Evolutionary conservation across 805 yeast species (phyloP), one percentile per base, ranked within the genome.

Genomic region (Suhomyces kilbournensis): DNA sequence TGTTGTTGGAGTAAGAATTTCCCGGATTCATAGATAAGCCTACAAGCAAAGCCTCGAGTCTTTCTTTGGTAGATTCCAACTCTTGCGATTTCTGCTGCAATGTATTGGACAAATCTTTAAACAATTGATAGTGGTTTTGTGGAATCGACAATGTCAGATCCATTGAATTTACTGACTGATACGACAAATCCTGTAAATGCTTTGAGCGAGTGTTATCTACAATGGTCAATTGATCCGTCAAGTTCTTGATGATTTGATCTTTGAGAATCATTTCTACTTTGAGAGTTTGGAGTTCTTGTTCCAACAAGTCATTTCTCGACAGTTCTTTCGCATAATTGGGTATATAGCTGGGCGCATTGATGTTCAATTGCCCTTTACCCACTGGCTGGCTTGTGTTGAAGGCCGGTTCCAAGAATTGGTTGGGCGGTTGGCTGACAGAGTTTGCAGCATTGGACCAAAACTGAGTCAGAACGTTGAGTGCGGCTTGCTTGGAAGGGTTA

Each of bases 41-140:
- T 17, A 71, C 72, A n/a, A 73, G 51, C 9, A 88, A 59, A 23
- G 87, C 76, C 60, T 89, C 96, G 46, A 89, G 69, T 57, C 86
- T 75, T 14, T 71, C 58, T 56, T 85, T 86, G 1, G 90, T 81
- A 19, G 84, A 87, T 23, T 77, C 76, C 51, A 85, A 71, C 58
- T 88, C 90, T 15, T 52, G 46, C 42, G 56, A 52, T 48, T 78
- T 74, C 25, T 78, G 75, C 38, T 74, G 70, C 52, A 85, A 71
- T 10, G 81, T 71, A 25, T 69, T 67, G 1, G 83, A 70, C 57
- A 85, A 66, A 56, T 74, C 80, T 45, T 69, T 69, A 54, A 82
- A 83, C 22, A 84, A 66, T 38, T 71, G 74, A 53, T 77, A 78
- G 35, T 79, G 63, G 39, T 70, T 72, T 4, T 62, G 60, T 3